A percentile compares a stretch with the other conserved stretches of the same genome.
phyloP scores from a whole-genome alignment of 371 early-diverging fungal genomes.

The Haplosporangium sp. region DNA sequence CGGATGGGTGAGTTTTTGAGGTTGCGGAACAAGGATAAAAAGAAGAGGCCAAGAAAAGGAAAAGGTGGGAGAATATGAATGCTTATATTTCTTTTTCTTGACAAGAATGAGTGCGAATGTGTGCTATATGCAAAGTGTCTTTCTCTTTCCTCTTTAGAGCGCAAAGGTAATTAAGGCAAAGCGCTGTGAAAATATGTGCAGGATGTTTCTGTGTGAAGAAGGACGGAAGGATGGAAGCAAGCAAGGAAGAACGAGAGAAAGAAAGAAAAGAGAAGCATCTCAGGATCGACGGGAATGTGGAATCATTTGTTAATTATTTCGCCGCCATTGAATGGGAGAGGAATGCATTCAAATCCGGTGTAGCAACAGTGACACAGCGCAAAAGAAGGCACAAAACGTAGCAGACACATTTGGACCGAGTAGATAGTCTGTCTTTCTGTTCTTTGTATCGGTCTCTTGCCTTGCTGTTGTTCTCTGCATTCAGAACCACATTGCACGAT shows the following conservation, averaged over 20 bases:
- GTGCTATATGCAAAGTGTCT: not conserved
- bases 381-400: not conserved
- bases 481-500: not conserved
- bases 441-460: not conserved
- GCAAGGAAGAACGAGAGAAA: not conserved
- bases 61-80: slow-evolving; percentile 34
- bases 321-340: slow-evolving; percentile 3
- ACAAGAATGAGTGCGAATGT: not conserved
- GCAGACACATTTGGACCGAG: not conserved
- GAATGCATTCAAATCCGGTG: slow-evolving; percentile 17
- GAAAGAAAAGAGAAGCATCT: not conserved
- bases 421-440: slow-evolving; percentile 2
- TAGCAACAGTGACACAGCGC: not conserved
- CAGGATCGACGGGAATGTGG: slow-evolving; percentile 48
- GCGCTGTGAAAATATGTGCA: slow-evolving; percentile 10
- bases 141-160: not conserved
- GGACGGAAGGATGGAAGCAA: not conserved
- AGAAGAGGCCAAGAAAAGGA: slow-evolving; percentile 12
- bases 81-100: slow-evolving; percentile 43
- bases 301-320: slow-evolving; percentile 17
- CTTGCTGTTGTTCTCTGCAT: not conserved
- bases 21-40: slow-evolving; percentile 7
- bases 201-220: not conserved
- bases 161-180: not conserved
- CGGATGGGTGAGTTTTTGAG: slow-evolving; percentile 1